Base-by-base conservation (phyloP, 805 yeast species). In the Tetrapisispora namnaoensis region DNA sequence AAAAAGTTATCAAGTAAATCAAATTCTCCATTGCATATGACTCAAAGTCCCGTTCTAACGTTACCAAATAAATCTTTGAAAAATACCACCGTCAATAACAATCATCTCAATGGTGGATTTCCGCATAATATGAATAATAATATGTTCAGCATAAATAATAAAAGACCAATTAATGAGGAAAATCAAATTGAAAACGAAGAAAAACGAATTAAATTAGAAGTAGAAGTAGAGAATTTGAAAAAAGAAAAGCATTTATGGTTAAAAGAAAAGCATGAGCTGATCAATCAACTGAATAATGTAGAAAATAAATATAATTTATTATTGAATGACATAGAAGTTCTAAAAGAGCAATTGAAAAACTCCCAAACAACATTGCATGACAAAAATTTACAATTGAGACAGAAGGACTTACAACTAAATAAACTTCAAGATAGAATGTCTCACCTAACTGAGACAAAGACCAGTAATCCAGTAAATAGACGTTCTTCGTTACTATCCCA, bases 181-280 rank as follows among this genome's bases (percentile, higher is more conserved):
- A 41, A 38, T 36, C 18, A 32, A 37, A 2, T 16, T 47, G 36
- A 54, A 53, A 7, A 55, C 44, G 34, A 58, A 61, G 20, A 50
- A 43, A 22, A 41, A 36, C 84, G 81, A 51, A 36, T 41, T 3
- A 41, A 46, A 28, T 30, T 46, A 20, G 45, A 46, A 20, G 7
- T 46, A 17, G 49, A 46, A 39, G 59, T 84, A 20, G 73, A 72
- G 40, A 66, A 63, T 17, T 64, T 86, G 44, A 71, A 79, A 50
- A 65, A 61, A 13, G 89, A 82, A 52, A 83, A 78, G 54, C 68
- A 67, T 37, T 47, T 57, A 22, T 60, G 65, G 67, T 38, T 59
- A 18, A 53, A 55, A 46, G 70, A 63, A 51, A 61, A 63, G 45
- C 66, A 63, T 46, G 61, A 60, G 35, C 53, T 65, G 30, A 51